A percentile compares a stretch with the other conserved stretches of the same genome.
These are phyloP conservation scores for Typha latifolia DNA, from an alignment of 176 grass and related monocot genomes.

Conservation along the genomic window DNA sequence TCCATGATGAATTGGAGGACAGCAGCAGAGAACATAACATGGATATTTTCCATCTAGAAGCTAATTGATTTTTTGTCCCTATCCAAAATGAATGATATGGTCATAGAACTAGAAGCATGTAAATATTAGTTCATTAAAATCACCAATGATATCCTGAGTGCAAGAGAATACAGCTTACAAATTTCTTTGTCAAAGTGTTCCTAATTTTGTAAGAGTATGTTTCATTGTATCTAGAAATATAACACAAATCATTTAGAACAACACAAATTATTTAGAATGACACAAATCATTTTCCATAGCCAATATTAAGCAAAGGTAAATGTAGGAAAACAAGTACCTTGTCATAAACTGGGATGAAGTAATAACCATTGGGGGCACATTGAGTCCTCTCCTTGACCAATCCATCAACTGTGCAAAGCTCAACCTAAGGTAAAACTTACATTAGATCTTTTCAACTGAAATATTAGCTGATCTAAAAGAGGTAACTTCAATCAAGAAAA, in stretches of 20 bases:
- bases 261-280: not conserved
- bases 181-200: not conserved
- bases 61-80: not conserved
- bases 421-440: conserved; percentile 49
- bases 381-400: conserved; percentile 91
- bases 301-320: conserved; percentile 15
- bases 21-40: not conserved
- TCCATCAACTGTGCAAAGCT: conserved; percentile 80
- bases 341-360: conserved; percentile 95
- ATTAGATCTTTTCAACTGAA: not conserved
- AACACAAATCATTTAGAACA: not conserved
- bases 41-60: not conserved
- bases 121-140: not conserved
- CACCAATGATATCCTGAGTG: not conserved
- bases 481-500: no score
- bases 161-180: not conserved
- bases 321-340: conserved; percentile 33
- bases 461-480: not conserved
- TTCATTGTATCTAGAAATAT: not conserved
- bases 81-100: not conserved
- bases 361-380: conserved; percentile 96
- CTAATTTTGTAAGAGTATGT: not conserved
- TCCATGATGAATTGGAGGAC: not conserved
- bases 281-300: not conserved
- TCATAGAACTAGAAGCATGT: not conserved